phyloP scores from a whole-genome alignment of 176 grass and related monocot species.

The Phoenix roebelenii region DNA sequence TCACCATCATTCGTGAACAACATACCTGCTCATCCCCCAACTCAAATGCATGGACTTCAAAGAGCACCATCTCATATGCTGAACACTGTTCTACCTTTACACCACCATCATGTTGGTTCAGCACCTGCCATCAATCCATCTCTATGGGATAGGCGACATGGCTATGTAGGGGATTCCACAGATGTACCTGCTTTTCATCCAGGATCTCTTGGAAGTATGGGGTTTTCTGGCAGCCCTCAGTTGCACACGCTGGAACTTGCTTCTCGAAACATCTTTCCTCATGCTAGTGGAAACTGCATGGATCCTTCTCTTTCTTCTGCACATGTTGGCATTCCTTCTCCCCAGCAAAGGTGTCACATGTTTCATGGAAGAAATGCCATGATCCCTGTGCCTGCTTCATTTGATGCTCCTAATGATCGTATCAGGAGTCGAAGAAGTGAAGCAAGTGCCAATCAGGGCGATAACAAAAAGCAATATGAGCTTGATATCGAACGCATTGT shows the following conservation, averaged over 20 bases:
- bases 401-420: conserved; percentile 48
- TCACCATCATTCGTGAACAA: conserved; percentile 41
- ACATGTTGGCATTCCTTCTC: conserved; percentile 48
- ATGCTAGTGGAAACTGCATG: conserved; percentile 51
- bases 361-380: conserved; percentile 74
- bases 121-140: conserved; percentile 61
- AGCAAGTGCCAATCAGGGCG: conserved; percentile 46
- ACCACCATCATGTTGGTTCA: conserved; percentile 71
- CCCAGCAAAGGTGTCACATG: conserved; percentile 73
- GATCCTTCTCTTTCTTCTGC: conserved; percentile 44
- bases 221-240: conserved; percentile 65
- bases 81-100: conserved; percentile 40
- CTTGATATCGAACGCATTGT: conserved; percentile 87
- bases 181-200: conserved; percentile 45
- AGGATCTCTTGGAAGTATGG: conserved; percentile 60
- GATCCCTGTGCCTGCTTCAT: conserved; percentile 40
- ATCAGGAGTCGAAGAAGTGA: conserved; percentile 71
- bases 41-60: conserved; percentile 50
- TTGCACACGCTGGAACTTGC: conserved; percentile 53
- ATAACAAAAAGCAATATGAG: conserved; percentile 85
- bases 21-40: conserved; percentile 32
- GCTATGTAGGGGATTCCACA: conserved; percentile 37
- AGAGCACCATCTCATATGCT: conserved; percentile 61
- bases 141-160: conserved; percentile 50
- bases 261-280: conserved; percentile 42